A percentile compares a stretch with the other conserved stretches of the same genome.
phyloP scores from a whole-genome alignment of 495 filamentous ascomycete genomes.

The Aspergillus asperescens region DNA sequence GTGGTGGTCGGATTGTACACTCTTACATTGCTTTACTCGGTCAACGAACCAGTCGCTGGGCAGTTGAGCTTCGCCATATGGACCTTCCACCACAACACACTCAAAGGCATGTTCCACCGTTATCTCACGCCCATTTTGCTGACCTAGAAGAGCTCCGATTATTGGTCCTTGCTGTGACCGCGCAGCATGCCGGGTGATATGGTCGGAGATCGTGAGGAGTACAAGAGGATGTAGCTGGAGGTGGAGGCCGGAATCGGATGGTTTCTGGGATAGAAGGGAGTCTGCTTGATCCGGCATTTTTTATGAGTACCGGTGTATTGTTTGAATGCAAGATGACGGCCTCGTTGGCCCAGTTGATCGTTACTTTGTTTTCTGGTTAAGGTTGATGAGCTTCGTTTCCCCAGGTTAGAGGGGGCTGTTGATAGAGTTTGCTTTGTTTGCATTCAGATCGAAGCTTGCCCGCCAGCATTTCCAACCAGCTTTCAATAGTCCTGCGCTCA shows the following conservation, averaged over 20 bases:
- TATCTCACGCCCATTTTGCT: constrained; percentile 84
- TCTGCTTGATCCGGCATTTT: constrained; percentile 32
- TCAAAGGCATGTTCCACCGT: constrained; percentile 92
- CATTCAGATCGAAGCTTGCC: constrained; percentile 16
- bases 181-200: constrained; percentile 83
- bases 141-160: constrained; percentile 80
- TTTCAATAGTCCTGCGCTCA: constrained; percentile 2
- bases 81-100: constrained; percentile 48
- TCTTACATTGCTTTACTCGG: constrained; percentile 76
- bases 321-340: neutral
- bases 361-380: neutral
- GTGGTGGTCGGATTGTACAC: neutral
- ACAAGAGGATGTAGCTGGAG: constrained; percentile 90
- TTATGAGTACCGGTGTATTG: neutral
- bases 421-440: constrained; percentile 25
- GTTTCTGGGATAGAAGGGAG: constrained; percentile 57
- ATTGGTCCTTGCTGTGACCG: constrained; percentile 69
- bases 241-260: constrained; percentile 72
- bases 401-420: constrained; percentile 6
- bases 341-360: neutral
- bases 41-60: constrained; percentile 70
- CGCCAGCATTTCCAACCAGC: constrained; percentile 5
- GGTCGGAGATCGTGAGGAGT: constrained; percentile 93
- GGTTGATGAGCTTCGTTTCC: constrained; percentile 3
- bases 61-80: constrained; percentile 49